Evolutionary conservation across 1,284 basidiomycete species (phyloP).

Genomic region (Porodaedalea pini): DNA sequence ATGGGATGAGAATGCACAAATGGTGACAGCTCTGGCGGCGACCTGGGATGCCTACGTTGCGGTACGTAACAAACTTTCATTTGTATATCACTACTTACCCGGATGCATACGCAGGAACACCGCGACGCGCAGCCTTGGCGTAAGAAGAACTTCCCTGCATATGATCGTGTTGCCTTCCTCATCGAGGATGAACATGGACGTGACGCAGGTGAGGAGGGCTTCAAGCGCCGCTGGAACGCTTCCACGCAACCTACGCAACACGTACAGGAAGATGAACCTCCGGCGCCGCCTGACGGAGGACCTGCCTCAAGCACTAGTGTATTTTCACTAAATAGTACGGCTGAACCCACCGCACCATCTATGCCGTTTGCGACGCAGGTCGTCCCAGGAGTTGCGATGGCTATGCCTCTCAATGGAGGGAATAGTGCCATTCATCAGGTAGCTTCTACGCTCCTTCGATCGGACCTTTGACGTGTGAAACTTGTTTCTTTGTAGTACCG

Average conservation of each 20-base stretch:
- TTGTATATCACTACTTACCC: background rate
- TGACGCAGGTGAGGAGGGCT: conserved; percentile 1
- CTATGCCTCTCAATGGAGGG: background rate
- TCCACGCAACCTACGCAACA: background rate
- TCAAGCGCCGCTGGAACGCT: conserved; percentile 4
- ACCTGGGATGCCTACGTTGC: conserved; percentile 16
- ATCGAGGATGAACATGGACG: conserved; percentile 7
- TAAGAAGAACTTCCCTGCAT: conserved; percentile 14
- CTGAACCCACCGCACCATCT: background rate
- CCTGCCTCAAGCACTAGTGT: conserved; percentile 2
- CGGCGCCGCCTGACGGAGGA: too few relatives aligned
- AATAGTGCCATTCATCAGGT: background rate
- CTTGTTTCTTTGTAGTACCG: background rate
- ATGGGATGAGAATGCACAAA: conserved; percentile 14
- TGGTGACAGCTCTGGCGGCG: background rate
- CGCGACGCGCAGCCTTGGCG: conserved; percentile 18
- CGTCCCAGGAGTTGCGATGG: background rate
- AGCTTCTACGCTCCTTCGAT: too few relatives aligned
- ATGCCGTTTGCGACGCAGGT: background rate
- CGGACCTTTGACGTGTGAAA: too few relatives aligned
- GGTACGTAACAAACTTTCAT: background rate
- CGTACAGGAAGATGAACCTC: background rate
- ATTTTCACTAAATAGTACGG: background rate
- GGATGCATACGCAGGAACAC: conserved; percentile 2
- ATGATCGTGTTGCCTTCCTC: conserved; percentile 7